Conservation (phyloP, 2,329 filamentous ascomycete genomes). For the Aurifilum marmelostoma region DNA sequence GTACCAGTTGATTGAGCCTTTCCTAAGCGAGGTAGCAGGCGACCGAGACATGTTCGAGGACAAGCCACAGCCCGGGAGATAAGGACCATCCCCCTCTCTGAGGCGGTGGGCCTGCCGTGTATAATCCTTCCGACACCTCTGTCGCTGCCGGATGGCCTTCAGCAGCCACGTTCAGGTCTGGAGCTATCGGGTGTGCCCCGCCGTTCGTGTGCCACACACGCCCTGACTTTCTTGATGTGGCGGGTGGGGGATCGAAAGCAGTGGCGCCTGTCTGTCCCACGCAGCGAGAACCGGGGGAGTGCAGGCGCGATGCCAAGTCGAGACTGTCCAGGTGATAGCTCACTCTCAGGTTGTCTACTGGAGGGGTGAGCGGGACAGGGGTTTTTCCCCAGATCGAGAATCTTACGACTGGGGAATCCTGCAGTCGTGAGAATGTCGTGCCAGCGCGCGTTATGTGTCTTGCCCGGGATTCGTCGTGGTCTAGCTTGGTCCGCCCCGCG, state of each 20-base stretch:
- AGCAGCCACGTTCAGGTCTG: neutral
- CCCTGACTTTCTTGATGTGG: neutral
- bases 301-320: slow-evolving; percentile 15
- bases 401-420: slow-evolving; percentile 13
- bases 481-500: slow-evolving; percentile 21
- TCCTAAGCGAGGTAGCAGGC: neutral
- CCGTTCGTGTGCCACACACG: neutral
- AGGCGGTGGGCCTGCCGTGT: slow-evolving; percentile 15
- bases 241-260: slow-evolving; percentile 1
- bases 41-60: slow-evolving; percentile 12
- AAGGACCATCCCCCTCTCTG: slow-evolving; percentile 6
- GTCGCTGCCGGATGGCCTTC: neutral
- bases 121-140: neutral
- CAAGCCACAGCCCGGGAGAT: slow-evolving; percentile 2
- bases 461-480: slow-evolving; percentile 25
- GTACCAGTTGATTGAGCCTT: slow-evolving; percentile 40
- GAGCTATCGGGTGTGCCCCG: neutral
- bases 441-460: slow-evolving; percentile 3
- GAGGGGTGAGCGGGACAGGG: slow-evolving; percentile 11
- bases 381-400: slow-evolving; percentile 23
- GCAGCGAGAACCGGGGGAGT: slow-evolving; percentile 6
- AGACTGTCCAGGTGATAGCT: slow-evolving; percentile 10
- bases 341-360: neutral
- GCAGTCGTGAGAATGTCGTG: neutral
- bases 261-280: neutral